These are phyloP conservation scores for Epichloe bromicola DNA, from an alignment of 2,329 filamentous ascomycete genomes.

Conservation along the genomic window DNA sequence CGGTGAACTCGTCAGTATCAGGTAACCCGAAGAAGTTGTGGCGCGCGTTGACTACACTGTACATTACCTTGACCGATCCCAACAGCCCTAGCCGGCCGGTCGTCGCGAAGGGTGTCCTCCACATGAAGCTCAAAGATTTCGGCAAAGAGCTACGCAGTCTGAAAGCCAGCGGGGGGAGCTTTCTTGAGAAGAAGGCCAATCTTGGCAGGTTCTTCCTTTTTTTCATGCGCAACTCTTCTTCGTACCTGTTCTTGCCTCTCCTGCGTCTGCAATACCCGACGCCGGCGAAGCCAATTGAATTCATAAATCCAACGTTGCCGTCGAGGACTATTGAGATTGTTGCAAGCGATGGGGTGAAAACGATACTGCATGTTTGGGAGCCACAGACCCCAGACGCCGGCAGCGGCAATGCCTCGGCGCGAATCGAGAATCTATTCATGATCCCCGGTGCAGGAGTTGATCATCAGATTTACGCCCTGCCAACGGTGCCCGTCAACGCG, in stretches of 20 bases:
- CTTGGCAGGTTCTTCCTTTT: conserved; percentile 39
- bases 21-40: conserved; percentile 44
- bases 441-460: conserved; percentile 50
- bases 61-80: conserved; percentile 41
- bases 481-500: conserved; percentile 49
- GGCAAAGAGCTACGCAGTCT: not conserved
- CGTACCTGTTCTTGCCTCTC: conserved; percentile 41
- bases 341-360: conserved; percentile 38
- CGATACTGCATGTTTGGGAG: conserved; percentile 45
- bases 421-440: conserved; percentile 39
- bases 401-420: conserved; percentile 8
- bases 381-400: conserved; percentile 26
- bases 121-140: not conserved
- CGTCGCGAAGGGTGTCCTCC: not conserved
- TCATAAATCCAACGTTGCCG: conserved; percentile 37
- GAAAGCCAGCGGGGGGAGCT: not conserved
- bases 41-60: conserved; percentile 48
- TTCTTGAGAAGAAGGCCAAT: conserved; percentile 28
- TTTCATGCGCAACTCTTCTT: conserved; percentile 40
- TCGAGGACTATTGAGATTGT: conserved; percentile 30
- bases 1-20: conserved; percentile 46
- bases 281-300: conserved; percentile 30
- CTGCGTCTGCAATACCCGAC: conserved; percentile 42
- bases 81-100: not conserved
- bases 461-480: conserved; percentile 48